phyloP scores from a whole-genome alignment of 495 filamentous ascomycete species.

The Hypoxylon subgilvum region DNA sequence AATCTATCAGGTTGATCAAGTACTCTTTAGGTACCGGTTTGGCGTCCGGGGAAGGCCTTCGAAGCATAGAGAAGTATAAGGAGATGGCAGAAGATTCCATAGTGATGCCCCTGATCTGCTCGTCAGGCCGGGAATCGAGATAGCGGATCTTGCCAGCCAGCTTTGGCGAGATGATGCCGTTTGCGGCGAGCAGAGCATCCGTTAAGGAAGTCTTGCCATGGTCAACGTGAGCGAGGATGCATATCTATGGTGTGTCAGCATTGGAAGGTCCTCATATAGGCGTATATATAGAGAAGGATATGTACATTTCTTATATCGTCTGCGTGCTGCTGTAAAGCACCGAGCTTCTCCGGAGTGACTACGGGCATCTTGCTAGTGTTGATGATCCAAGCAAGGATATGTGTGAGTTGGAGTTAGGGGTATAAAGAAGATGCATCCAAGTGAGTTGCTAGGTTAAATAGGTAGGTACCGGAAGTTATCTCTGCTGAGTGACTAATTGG shows the following conservation, averaged over 20 bases:
- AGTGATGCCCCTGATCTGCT: conserved; percentile 95
- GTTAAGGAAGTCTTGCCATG: conserved; percentile 99
- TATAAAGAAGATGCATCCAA: background rate
- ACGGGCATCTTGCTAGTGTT: conserved; percentile 73
- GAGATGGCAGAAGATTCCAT: conserved; percentile 99
- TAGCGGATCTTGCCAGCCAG: conserved; percentile 97
- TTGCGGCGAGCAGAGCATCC: conserved; percentile 94
- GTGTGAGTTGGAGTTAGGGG: background rate
- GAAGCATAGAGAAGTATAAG: conserved; percentile 88
- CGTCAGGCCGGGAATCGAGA: conserved; percentile 94
- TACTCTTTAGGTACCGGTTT: conserved; percentile 80
- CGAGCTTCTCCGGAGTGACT: conserved; percentile 83
- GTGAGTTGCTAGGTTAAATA: background rate
- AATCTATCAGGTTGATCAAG: conserved; percentile 97
- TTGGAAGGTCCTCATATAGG: conserved; percentile 41
- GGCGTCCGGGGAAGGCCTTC: conserved; percentile 69
- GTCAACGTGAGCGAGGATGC: conserved; percentile 96
- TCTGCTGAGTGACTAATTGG: conserved; percentile 14
- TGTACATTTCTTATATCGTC: conserved; percentile 88
- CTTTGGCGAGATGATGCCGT: conserved; percentile 98
- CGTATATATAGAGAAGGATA: conserved; percentile 46
- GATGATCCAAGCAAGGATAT: background rate
- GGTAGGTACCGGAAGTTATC: too few relatives aligned
- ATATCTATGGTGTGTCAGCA: conserved; percentile 70
- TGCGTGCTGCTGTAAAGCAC: conserved; percentile 80